Conservation (phyloP, 805 yeast species). For the Yamadazyma philogaea region DNA sequence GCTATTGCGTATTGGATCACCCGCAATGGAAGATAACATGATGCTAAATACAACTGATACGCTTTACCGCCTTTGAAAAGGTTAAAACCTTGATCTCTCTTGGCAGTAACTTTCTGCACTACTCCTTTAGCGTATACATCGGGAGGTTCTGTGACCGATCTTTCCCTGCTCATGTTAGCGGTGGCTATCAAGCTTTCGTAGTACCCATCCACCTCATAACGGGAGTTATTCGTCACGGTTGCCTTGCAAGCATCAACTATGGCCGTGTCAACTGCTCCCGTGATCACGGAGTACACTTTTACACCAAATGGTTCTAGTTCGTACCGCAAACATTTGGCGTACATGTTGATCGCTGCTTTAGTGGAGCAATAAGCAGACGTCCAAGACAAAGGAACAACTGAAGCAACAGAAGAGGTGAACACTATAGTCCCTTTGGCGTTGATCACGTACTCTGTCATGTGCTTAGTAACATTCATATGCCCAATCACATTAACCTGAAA, state of each 20-base stretch:
- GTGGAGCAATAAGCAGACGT: conserved; percentile 30
- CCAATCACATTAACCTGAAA: conserved; percentile 41
- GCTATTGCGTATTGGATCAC: conserved; percentile 20
- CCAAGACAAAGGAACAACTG: conserved; percentile 32
- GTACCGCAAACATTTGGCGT: conserved; percentile 16
- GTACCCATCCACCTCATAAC: conserved; percentile 14
- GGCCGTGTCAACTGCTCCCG: conserved; percentile 21
- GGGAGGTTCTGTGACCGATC: conserved; percentile 18
- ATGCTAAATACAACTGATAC: conserved; percentile 16
- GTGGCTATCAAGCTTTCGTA: conserved; percentile 19
- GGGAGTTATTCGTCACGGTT: background rate
- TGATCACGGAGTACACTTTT: conserved; percentile 17
- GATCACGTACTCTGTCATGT: conserved; percentile 29
- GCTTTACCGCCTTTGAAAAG: conserved; percentile 27
- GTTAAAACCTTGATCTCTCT: conserved; percentile 25
- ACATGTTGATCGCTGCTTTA: conserved; percentile 24
- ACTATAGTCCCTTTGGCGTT: conserved; percentile 32
- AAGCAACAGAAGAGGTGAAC: conserved; percentile 37
- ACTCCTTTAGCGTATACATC: conserved; percentile 26
- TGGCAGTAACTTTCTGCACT: conserved; percentile 17
- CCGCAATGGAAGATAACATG: conserved; percentile 25
- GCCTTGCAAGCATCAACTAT: conserved; percentile 9
- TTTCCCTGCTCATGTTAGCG: conserved; percentile 22
- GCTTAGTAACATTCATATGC: conserved; percentile 32
- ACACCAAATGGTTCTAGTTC: conserved; percentile 20